Base-by-base conservation (phyloP, 352 stramenopile genomes). In the Globisporangium carolinianum region DNA sequence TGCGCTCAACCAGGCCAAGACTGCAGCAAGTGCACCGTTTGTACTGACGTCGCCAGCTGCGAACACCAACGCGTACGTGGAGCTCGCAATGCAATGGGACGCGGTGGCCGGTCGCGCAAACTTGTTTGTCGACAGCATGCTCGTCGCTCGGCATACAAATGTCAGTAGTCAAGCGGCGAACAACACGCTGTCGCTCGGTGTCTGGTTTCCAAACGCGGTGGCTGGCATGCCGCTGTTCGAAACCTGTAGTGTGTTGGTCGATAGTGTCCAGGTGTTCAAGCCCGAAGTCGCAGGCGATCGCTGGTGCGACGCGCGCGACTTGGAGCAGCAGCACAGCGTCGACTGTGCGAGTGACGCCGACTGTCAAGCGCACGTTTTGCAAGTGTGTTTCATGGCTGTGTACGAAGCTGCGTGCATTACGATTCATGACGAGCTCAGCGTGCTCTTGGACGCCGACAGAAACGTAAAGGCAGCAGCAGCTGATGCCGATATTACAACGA, bases 151-250 rank as follows among this genome's bases (percentile, higher is more conserved):
- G 50, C 65, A 86, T 51, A n/a, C 14, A 14, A 49, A 11, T n/a
- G 66, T 59, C 32, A 45, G 38, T 6, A 47, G 48, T 1, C 53
- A 17, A 58, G 39, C 43, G 0, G 0, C 41, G 0, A 58, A 8
- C 17, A 68, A 54, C 55, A 43, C 68, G 0, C 53, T 90, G 6
- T 80, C 76, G 0, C 62, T 88, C 6, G 76, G 79, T 35, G 73
- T 88, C 3, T 90, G 77, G 77, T 85, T 90, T 53, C 80, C 80
- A 1, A 88, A 90, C 47, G 75, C 77, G 7, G 66, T 77, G 7
- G 77, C 80, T 7, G 80, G 80, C 0, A 64, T 83, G 32, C 80
- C 80, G 2, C 57, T 75, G 7, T 90, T 90, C 47, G 58, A 60
- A 1, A 73, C 72, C 0, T 90, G 80, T 41, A 50, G 66, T 6